Base-by-base conservation (phyloP, 2,329 filamentous ascomycete genomes). In the Sporothrix protearum region DNA sequence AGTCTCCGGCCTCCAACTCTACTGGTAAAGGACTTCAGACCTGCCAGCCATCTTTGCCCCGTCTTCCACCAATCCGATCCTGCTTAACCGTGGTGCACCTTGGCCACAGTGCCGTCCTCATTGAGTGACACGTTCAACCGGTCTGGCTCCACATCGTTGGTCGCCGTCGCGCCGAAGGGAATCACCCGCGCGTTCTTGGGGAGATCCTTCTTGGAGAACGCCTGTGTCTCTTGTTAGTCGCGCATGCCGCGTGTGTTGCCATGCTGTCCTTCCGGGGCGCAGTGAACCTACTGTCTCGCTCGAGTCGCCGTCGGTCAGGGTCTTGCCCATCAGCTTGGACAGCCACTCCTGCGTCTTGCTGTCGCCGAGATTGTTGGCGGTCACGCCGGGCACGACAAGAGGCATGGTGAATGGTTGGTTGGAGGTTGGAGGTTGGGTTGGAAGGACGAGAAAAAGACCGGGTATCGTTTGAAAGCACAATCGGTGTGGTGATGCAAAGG, bases 311-410 rank as follows among this genome's bases (percentile, higher is more conserved):
- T 88, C 87, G 12, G 83, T 83, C 14, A 90, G 79, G 64, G 83
- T 89, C 86, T 90, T 91, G 77, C 88, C 88, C 61, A 88, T 84
- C 4, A 91, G 82, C 82, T 89, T 89, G 80, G 84, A 85, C 75
- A 81, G 81, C 88, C 88, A 91, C 76, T 88, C 83, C 72, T 87
- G 82, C 47, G 84, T 86, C 80, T 83, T 83, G 78, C 81, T 77
- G 76, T 79, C 80, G 74, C 78, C 78, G 53, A 82, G 79, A 73
- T 80, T 81, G 73, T 80, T 76, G 68, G 76, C 82, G 74, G 83
- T 88, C 76, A 89, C 80, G 77, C 85, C 86, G 71, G 88, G 87
- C 22, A 89, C 84, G 76, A 90, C 83, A 80, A 90, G 88, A 86
- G 88, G 88, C 88, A 91, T 86, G 6, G 78, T 89, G 73, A 57